Base-by-base conservation (phyloP, 202 grass and related monocot genomes). In the Eragrostis tef region DNA sequence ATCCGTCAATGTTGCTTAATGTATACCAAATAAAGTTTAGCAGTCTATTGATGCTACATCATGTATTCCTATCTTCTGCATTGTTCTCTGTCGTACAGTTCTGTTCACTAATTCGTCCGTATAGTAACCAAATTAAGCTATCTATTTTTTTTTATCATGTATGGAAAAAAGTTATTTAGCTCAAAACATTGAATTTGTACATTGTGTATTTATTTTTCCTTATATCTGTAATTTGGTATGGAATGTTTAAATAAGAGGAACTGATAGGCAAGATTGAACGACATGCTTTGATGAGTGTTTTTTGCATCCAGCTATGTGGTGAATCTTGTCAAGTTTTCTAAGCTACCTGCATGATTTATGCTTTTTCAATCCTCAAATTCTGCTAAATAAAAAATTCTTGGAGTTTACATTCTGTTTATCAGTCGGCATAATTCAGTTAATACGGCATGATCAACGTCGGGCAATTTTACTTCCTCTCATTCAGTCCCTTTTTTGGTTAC, bases 401-500 rank as follows among this genome's bases (percentile, higher is more conserved):
- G 53, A 87, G 9, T 56, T 1, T 11, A 77, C 64, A 65, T 75
- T 63, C 15, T 70, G 15, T 67, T 79, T 6, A 59, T 77, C 12
- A 3, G 14, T 89, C 16, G 15, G 53, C 19, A 77, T 54, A 45
- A 42, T 60, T 78, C 13, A 27, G 77, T 77, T 51, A 48, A 17
- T 16, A 53, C 52, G 27, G 11, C 34, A 78, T 71, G 65, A 43
- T 26, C 36, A 64, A 59, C 39, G 12, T 67, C n/a, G 11, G 15
- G 9, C 26, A 4, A 36, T 60, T 67, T 74, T 67, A 0, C 13
- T 24, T 50, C 29, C 8, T 81, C 25, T 67, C 26, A 62, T 85
- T 72, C 34, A 65, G 0, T 73, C 5, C 5, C 21, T 61, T 31
- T 90, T 86, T 77, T 94, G 61, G 22, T 69, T 84, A 26, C 48